A percentile compares a stretch with the other conserved stretches of the same genome.
Conservation (phyloP, 495 filamentous ascomycete species). For the Aspergillus sparsus region DNA sequence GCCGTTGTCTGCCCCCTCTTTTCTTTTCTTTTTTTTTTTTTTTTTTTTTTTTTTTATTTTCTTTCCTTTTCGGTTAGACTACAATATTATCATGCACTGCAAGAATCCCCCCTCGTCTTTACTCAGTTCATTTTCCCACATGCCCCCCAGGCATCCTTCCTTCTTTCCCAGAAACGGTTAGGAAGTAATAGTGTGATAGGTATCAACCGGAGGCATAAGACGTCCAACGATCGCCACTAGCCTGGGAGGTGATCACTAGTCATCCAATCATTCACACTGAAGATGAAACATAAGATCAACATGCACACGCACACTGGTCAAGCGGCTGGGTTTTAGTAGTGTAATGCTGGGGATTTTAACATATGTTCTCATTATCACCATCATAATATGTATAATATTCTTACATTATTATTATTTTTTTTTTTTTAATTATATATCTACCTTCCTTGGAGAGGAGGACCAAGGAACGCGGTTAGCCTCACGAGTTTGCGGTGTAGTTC, state of each 20-base stretch:
- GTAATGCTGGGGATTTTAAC: not conserved
- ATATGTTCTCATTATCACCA: not conserved
- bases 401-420: slow-evolving; percentile 7
- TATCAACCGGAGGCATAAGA: slow-evolving; percentile 17
- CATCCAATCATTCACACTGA: slow-evolving; percentile 22
- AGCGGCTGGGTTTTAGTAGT: slow-evolving; percentile 5
- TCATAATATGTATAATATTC: not conserved
- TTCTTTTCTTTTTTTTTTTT: too few relatives aligned
- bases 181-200: slow-evolving; percentile 19
- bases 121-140: not conserved
- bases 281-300: slow-evolving; percentile 33
- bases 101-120: not conserved
- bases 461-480: not conserved
- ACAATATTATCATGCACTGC: not conserved
- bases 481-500: not conserved
- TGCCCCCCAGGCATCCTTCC: not conserved
- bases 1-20: too few relatives aligned
- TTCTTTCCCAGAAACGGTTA: not conserved
- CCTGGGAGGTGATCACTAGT: slow-evolving; percentile 31
- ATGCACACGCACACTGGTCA: slow-evolving; percentile 14
- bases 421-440: not conserved
- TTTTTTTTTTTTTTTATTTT: too few relatives aligned
- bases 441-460: not conserved
- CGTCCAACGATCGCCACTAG: slow-evolving; percentile 33
- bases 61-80: too few relatives aligned